These are phyloP conservation scores for Stachybotrys chartarum DNA, from an alignment of 2,329 filamentous ascomycete genomes.

Conservation along the genomic window DNA sequence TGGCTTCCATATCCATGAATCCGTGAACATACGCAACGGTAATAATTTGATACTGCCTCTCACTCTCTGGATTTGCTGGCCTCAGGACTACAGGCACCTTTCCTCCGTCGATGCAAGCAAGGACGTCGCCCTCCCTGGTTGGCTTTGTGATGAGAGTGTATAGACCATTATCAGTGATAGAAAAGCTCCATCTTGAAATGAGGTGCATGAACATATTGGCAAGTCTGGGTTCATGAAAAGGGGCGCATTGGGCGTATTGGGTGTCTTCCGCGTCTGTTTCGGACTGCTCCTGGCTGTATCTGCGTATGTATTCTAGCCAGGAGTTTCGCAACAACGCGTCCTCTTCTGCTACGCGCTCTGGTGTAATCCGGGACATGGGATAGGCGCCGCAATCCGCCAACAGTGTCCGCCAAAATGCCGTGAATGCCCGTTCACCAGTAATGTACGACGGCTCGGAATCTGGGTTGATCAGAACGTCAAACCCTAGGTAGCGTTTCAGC, in stretches of 20 bases:
- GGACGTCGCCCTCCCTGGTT: neutral
- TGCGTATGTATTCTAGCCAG: neutral
- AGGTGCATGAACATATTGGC: neutral
- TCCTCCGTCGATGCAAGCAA: neutral
- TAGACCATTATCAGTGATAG: neutral
- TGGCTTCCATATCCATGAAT: neutral
- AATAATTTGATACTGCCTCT: neutral
- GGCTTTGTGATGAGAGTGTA: neutral
- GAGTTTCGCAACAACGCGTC: neutral
- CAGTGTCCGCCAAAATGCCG: neutral
- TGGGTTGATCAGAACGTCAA: neutral
- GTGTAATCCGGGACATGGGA: neutral
- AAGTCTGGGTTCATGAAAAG: neutral
- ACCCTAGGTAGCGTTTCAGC: neutral
- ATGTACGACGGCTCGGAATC: neutral
- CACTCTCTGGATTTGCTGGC: no score
- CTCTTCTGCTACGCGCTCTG: neutral
- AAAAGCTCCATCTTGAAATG: neutral
- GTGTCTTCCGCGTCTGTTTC: neutral
- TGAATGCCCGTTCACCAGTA: neutral
- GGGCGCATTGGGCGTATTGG: neutral
- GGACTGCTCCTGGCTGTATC: neutral
- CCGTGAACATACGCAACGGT: neutral
- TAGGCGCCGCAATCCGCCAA: neutral
- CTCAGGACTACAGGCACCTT: constrained; percentile 1